These are phyloP conservation scores for Trichoderma sp. DNA, from an alignment of 2,329 filamentous ascomycete genomes.

Conservation along the genomic window DNA sequence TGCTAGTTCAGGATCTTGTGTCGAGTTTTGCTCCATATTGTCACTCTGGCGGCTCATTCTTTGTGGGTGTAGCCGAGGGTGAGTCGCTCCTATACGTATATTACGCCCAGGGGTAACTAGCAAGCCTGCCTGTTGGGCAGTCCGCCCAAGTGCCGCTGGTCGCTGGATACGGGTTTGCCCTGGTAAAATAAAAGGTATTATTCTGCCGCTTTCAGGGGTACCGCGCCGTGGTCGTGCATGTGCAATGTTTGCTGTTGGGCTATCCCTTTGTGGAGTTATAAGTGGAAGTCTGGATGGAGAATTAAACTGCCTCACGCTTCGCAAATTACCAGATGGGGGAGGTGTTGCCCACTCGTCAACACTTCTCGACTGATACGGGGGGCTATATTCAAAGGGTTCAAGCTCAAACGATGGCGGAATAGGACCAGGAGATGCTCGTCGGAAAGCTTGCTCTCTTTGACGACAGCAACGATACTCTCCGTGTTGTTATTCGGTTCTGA, in stretches of 20 bases:
- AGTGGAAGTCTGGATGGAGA: background rate
- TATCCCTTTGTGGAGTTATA: background rate
- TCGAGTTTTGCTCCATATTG: background rate
- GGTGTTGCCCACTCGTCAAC: slow-evolving; percentile 25
- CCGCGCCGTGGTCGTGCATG: background rate
- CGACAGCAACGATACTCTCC: background rate
- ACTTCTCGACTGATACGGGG: background rate
- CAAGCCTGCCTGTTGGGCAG: background rate
- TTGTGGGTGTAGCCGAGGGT: background rate
- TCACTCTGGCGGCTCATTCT: background rate
- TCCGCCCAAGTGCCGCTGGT: background rate
- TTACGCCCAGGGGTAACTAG: background rate
- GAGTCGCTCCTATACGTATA: too few species aligned
- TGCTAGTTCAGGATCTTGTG: background rate
- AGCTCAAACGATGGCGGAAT: background rate
- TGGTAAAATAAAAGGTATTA: background rate
- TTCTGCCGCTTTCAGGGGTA: background rate
- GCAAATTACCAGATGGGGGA: slow-evolving; percentile 26
- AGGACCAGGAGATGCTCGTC: background rate
- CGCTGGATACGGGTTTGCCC: background rate
- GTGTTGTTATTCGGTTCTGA: background rate
- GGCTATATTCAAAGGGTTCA: background rate
- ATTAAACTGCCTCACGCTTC: slow-evolving; percentile 10
- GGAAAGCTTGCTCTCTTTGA: background rate
- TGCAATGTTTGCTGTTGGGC: background rate